Conservation (phyloP, 2,329 filamentous ascomycete genomes). For the Hortaea sp. region DNA sequence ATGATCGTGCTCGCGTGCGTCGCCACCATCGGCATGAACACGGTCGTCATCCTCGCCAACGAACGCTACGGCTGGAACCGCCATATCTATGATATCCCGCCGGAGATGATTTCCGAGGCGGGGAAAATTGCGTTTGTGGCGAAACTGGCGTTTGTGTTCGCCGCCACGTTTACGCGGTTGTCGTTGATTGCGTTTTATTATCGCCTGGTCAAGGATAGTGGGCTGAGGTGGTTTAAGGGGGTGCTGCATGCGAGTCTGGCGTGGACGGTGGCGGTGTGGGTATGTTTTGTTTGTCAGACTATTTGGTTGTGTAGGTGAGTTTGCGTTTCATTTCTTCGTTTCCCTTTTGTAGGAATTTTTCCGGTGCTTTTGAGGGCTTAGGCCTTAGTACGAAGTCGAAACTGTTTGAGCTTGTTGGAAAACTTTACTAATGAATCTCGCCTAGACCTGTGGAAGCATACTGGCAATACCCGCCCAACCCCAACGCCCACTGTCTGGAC, state of each 20-base stretch:
- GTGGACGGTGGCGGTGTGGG: slow-evolving; percentile 28
- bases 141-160: slow-evolving; percentile 33
- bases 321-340: too few species aligned
- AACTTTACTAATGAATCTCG: background rate
- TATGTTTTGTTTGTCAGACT: slow-evolving; percentile 28
- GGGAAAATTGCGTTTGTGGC: slow-evolving; percentile 32
- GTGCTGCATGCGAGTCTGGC: slow-evolving; percentile 29
- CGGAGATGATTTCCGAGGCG: slow-evolving; percentile 11
- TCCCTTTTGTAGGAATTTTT: too few species aligned
- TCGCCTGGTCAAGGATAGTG: slow-evolving; percentile 32
- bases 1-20: slow-evolving; percentile 32
- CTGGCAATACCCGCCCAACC: slow-evolving; percentile 28
- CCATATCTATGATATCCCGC: slow-evolving; percentile 33
- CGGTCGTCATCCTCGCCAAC: slow-evolving; percentile 32
- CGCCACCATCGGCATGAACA: slow-evolving; percentile 29
- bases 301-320: slow-evolving; percentile 32
- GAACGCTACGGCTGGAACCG: slow-evolving; percentile 32
- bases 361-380: too few species aligned
- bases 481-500: slow-evolving; percentile 27
- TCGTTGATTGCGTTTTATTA: slow-evolving; percentile 39
- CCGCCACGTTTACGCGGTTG: slow-evolving; percentile 34
- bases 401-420: too few species aligned
- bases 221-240: slow-evolving; percentile 29
- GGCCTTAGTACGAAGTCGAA: too few species aligned
- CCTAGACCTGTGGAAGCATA: slow-evolving; percentile 17